Base-by-base conservation (phyloP, 2,329 filamentous ascomycete species). In the Magnaporthales sp. region DNA sequence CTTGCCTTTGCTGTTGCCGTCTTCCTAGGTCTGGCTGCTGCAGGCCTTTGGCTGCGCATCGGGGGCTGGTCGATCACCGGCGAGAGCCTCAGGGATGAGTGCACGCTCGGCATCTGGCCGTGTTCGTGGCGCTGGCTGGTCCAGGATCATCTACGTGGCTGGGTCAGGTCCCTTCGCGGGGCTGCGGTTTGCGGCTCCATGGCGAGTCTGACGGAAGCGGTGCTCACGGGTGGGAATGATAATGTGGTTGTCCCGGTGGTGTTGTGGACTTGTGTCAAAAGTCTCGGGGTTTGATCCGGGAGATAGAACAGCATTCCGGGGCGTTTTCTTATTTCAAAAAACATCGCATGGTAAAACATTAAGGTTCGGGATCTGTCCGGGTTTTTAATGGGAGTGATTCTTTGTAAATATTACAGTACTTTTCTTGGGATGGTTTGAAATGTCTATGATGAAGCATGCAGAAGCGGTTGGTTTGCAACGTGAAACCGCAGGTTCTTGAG, bases 171-270 rank as follows among this genome's bases (percentile, higher is more conserved):
- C 26, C 81, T 88, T 70, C 87, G 88, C 4, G 95, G 94, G 74
- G 87, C 90, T 11, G 80, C 82, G 4, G 74, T 91, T 63, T 96
- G 93, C 70, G 93, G 91, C 7, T 84, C 84, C 58, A 86, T 93
- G 67, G 92, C 93, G 30, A 97, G 93, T 77, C 83, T 97, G 71
- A 96, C 95, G 65, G 95, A 99, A 80, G 93, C 95, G 29, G 94
- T 97, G 62, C 80, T 99, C 70, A 98, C 95, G 15, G 95, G 95
- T 2, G 95, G 94, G 31, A 99, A 99, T 77, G 95, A 99, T 82
- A 99, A 99, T 81, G 95, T 99, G 22, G 89, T 98, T 70, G 94
- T 98, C 70, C 95, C 95, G 4, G 87, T 99, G 67, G 88, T 96
- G 64, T 79, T 99, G 68, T 99, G 95, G 95, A 85, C 93, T 68